Conservation (phyloP, 1,284 basidiomycete genomes). For the Naganishia albida region DNA sequence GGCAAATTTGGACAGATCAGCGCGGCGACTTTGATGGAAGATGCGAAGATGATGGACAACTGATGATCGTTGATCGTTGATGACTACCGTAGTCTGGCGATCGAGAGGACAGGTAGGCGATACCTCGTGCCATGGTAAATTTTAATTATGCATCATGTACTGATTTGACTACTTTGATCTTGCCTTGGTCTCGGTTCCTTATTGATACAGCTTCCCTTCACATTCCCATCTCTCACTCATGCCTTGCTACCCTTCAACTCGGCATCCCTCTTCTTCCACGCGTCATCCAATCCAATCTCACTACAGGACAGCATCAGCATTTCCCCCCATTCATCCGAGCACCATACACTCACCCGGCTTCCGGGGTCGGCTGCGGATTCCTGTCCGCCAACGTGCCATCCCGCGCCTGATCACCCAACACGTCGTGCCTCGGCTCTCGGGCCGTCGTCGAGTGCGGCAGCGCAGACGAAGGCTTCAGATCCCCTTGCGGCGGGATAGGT, state of each 20-base stretch:
- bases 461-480: conserved; percentile 39
- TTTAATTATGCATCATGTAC: too few species aligned
- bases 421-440: conserved; percentile 43
- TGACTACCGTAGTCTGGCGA: background rate
- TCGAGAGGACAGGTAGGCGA: too few species aligned
- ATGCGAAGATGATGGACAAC: background rate
- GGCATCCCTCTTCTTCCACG: conserved; percentile 33
- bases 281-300: conserved; percentile 32
- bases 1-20: background rate
- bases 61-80: background rate
- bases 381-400: conserved; percentile 42
- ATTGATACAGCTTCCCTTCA: background rate
- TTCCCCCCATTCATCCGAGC: background rate
- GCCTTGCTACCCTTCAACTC: conserved; percentile 27
- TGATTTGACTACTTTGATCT: too few species aligned
- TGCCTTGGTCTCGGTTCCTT: background rate
- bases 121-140: too few species aligned
- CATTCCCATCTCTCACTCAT: background rate
- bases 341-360: conserved; percentile 43
- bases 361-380: conserved; percentile 41
- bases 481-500: conserved; percentile 33
- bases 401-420: conserved; percentile 39
- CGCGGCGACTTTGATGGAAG: conserved; percentile 1
- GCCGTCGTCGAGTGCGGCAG: conserved; percentile 40
- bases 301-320: conserved; percentile 2